Conservation (phyloP, 2,329 filamentous ascomycete genomes). For the Penicillium sp. region DNA sequence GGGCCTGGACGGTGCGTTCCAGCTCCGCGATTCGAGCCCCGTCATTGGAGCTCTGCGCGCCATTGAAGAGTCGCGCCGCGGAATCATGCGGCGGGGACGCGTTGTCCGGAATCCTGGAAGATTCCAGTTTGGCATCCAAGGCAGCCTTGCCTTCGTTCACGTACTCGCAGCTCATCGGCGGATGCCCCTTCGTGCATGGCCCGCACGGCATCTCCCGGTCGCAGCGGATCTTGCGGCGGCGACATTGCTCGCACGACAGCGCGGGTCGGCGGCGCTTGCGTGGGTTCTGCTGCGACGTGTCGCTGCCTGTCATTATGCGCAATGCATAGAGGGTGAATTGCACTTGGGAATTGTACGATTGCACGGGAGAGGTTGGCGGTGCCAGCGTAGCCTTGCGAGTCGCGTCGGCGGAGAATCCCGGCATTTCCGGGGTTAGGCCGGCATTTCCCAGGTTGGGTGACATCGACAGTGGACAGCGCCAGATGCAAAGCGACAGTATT, state of each 20-base stretch:
- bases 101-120: neutral
- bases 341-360: no score
- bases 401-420: no score
- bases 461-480: no score
- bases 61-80: neutral
- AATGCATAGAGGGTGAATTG: no score
- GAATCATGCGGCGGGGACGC: neutral
- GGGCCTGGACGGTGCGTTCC: slow-evolving; percentile 10
- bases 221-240: slow-evolving; percentile 31
- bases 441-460: no score
- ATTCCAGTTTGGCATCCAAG: slow-evolving; percentile 6
- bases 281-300: slow-evolving; percentile 1
- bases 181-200: slow-evolving; percentile 24
- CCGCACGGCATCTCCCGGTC: slow-evolving; percentile 29
- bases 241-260: slow-evolving; percentile 30
- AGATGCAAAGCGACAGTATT: no score
- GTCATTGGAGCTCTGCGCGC: neutral
- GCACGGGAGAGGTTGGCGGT: no score
- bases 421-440: no score
- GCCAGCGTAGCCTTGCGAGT: no score
- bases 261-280: slow-evolving; percentile 30
- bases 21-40: slow-evolving; percentile 12
- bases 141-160: slow-evolving; percentile 15
- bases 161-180: slow-evolving; percentile 25
- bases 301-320: slow-evolving; percentile 1